Evolutionary conservation across 495 filamentous ascomycete species (phyloP).

Genomic region (Talaromyces thailandensis): DNA sequence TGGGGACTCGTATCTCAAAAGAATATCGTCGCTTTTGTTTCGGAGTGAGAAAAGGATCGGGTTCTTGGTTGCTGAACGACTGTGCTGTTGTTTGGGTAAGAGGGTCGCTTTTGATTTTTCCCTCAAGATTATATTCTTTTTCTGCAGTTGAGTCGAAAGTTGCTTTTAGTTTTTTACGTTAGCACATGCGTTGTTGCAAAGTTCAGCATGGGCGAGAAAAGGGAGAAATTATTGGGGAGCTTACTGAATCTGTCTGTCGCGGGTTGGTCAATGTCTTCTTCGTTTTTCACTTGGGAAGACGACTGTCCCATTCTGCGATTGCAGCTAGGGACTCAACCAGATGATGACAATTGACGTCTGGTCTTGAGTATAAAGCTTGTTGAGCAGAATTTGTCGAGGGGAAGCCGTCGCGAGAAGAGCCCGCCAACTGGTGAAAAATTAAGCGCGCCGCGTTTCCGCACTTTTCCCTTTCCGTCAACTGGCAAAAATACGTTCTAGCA

Average conservation of each 20-base stretch:
- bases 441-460: not conserved
- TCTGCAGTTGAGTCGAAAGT: not conserved
- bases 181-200: not conserved
- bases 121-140: not conserved
- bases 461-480: not conserved
- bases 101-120: not conserved
- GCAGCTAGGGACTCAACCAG: not conserved
- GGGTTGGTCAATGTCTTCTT: not conserved
- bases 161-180: not conserved
- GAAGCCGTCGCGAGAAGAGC: not conserved
- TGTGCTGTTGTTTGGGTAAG: not conserved
- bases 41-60: not conserved
- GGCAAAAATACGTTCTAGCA: not conserved
- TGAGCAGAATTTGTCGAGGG: not conserved
- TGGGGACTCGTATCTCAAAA: not conserved
- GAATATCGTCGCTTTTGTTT: not conserved
- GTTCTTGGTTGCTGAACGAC: not conserved
- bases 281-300: not conserved
- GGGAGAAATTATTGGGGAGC: not conserved
- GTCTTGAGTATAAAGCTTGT: not conserved
- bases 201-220: not conserved
- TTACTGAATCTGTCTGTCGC: not conserved
- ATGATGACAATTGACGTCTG: not conserved
- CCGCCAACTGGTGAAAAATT: not conserved
- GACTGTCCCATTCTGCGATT: not conserved